Percentiles rank a stretch among this genome's conserved stretches.
Conservation (phyloP, 371 early-diverging fungal genomes). For the Mucor plumbeus region DNA sequence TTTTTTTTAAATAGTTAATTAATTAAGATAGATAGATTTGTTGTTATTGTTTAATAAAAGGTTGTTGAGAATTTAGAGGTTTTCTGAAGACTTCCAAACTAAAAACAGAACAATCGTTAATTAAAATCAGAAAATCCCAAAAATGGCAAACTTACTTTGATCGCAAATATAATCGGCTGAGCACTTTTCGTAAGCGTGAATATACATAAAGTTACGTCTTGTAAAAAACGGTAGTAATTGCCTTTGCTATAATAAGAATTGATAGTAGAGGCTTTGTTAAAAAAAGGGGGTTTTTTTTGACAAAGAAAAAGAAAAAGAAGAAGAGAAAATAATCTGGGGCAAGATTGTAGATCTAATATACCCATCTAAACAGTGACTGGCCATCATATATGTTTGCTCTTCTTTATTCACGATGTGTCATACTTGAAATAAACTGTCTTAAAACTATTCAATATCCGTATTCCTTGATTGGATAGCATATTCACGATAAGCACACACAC, state of each 20-base stretch:
- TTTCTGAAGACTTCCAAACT: slow-evolving; percentile 65
- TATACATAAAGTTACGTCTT: slow-evolving; percentile 69
- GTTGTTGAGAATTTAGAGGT: slow-evolving; percentile 33
- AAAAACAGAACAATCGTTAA: not conserved
- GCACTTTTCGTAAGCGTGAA: slow-evolving; percentile 82
- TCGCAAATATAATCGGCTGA: slow-evolving; percentile 85
- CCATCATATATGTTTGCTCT: not conserved
- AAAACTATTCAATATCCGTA: not conserved
- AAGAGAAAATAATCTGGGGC: slow-evolving; percentile 16
- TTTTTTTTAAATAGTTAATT: not conserved
- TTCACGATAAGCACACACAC: slow-evolving; percentile 4
- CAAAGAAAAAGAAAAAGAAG: slow-evolving; percentile 11
- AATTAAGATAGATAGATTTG: slow-evolving; percentile 1
- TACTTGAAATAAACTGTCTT: slow-evolving; percentile 3
- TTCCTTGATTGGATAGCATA: not conserved
- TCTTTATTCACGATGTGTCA: slow-evolving; percentile 26
- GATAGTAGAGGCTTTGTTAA: slow-evolving; percentile 18
- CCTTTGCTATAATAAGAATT: slow-evolving; percentile 9
- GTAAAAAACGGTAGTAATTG: slow-evolving; percentile 15
- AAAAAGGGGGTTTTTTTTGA: slow-evolving; percentile 10
- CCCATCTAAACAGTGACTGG: slow-evolving; percentile 14
- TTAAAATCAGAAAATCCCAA: slow-evolving; percentile 1
- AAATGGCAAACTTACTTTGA: slow-evolving; percentile 59
- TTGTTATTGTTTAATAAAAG: slow-evolving; percentile 10
- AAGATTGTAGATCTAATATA: slow-evolving; percentile 12